Conservation (phyloP, 106 monocot genomes). For the Triglochin maritima region DNA sequence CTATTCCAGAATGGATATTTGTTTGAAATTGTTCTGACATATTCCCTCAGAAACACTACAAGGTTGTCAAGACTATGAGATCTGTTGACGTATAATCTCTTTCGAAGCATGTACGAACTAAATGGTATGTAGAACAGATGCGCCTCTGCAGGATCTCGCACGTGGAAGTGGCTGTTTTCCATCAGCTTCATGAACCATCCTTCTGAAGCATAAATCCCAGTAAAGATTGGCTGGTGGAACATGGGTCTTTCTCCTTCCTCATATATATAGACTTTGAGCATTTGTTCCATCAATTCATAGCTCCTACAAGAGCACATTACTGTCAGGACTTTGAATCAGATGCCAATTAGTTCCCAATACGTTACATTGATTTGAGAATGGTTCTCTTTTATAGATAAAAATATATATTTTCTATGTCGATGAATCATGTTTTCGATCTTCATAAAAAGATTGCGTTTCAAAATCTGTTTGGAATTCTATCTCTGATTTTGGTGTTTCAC, state of each 20-base stretch:
- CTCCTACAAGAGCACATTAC: conserved; percentile 25
- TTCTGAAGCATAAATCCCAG: conserved; percentile 67
- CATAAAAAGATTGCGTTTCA: too few relatives aligned
- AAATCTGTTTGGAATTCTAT: too few relatives aligned
- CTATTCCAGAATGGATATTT: conserved; percentile 64
- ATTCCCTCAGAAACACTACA: conserved; percentile 19
- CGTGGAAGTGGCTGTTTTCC: conserved; percentile 30
- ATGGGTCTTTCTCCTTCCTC: conserved; percentile 46
- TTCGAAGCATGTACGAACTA: conserved; percentile 35
- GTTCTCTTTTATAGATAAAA: too few relatives aligned
- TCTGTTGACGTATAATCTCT: conserved; percentile 28
- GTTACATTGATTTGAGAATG: too few relatives aligned
- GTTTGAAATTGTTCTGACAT: conserved; percentile 27
- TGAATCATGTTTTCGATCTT: too few relatives aligned
- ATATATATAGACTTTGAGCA: conserved; percentile 55
- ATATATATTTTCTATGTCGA: too few relatives aligned
- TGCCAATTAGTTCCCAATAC: too few relatives aligned
- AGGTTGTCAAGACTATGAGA: conserved; percentile 28
- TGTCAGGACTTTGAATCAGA: too few relatives aligned
- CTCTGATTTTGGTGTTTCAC: too few relatives aligned
- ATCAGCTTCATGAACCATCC: conserved; percentile 73
- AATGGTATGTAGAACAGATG: conserved; percentile 59
- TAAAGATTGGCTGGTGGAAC: conserved; percentile 42
- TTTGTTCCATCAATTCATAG: conserved; percentile 54
- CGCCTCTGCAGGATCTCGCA: conserved; percentile 38